A percentile compares a stretch with the other conserved stretches of the same genome.
phyloP scores from a whole-genome alignment of 2,329 filamentous ascomycete genomes.

The Penicillium sp. region DNA sequence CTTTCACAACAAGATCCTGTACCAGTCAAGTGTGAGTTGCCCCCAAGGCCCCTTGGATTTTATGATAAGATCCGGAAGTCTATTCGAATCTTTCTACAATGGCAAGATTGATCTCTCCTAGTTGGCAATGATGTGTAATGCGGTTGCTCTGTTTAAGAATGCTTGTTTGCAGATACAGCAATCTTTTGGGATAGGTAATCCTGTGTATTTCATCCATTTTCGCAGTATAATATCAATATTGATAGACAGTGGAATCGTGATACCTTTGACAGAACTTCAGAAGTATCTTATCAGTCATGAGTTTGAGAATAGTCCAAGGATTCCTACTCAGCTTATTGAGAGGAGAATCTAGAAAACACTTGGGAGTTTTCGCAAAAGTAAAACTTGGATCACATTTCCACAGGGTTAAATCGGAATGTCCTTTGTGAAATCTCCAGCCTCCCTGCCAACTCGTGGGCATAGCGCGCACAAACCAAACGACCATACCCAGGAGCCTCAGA shows the following conservation, averaged over 20 bases:
- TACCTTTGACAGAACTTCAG: no score
- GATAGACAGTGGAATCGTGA: no score
- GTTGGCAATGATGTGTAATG: background rate
- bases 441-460: background rate
- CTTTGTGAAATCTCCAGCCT: background rate
- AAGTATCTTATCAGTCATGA: no score
- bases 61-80: background rate
- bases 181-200: background rate
- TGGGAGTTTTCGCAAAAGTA: no score
- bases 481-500: background rate
- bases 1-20: background rate
- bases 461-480: background rate
- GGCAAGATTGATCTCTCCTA: background rate
- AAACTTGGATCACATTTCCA: no score
- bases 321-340: no score
- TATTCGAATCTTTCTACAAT: background rate
- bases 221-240: no score
- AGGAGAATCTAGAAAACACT: no score
- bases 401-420: background rate
- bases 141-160: background rate
- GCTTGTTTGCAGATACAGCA: no score
- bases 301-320: no score
- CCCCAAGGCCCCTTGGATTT: background rate
- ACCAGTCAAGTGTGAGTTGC: background rate
- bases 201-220: background rate